These are phyloP conservation scores for Bacterosira constricta DNA, from an alignment of 108 stramenopile genomes.

Conservation along the genomic window DNA sequence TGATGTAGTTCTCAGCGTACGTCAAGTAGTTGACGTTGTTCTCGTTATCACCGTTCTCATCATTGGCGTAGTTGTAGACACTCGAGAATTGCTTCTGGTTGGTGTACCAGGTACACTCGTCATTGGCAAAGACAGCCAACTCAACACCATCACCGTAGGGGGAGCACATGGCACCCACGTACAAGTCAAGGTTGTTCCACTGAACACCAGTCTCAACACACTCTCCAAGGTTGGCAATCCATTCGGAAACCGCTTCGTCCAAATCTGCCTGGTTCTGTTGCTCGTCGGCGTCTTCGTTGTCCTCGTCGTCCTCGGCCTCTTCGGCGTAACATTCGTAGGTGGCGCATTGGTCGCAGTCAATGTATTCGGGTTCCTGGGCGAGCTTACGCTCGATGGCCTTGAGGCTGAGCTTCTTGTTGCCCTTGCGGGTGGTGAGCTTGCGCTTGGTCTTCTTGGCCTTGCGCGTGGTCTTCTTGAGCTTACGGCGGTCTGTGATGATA, in stretches of 20 bases:
- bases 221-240: constrained; percentile 31
- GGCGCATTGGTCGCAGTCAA: constrained; percentile 30
- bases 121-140: constrained; percentile 27
- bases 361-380: not conserved
- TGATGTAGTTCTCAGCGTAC: constrained; percentile 31
- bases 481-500: constrained; percentile 1
- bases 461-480: constrained; percentile 9
- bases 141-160: constrained; percentile 30
- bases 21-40: constrained; percentile 11
- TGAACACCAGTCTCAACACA: constrained; percentile 8
- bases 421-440: constrained; percentile 13
- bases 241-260: constrained; percentile 23
- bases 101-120: constrained; percentile 21
- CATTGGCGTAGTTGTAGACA: constrained; percentile 1
- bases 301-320: constrained; percentile 9
- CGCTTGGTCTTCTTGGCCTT: constrained; percentile 22
- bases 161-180: constrained; percentile 24
- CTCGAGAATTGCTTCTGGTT: constrained; percentile 2
- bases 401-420: no score
- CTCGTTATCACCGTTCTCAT: constrained; percentile 1
- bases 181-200: constrained; percentile 22
- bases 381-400: constrained; percentile 25
- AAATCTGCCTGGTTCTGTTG: not conserved
- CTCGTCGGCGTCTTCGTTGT: not conserved
- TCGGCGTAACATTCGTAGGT: constrained; percentile 24